Base-by-base conservation (phyloP, 768 basidiomycete species). In the Pleurotus cornucopiae region DNA sequence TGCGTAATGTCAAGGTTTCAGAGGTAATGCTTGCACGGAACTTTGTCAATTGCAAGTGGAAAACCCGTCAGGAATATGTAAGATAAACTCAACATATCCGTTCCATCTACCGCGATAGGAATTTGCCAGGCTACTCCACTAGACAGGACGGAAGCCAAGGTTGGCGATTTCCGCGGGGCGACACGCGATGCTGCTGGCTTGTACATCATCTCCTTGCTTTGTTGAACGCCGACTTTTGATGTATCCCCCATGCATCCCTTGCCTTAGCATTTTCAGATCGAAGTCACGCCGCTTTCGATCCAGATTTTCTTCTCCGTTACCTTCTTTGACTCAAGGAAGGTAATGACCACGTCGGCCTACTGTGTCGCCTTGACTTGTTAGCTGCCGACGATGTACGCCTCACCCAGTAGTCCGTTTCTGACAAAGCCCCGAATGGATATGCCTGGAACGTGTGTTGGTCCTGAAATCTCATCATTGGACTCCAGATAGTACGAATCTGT, bases 381-480 rank as follows among this genome's bases (percentile, higher is more conserved):
- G 51, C 39, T 53, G 23, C 51, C 51, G 51, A 53, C 39, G 18
- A 41, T 18, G 16, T 21, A 16, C 51, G 18, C 51, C 51, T 38
- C 51, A 40, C 25, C 14, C 34, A 53, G 14, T 37, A 40, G 14
- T 38, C 51, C 51, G 39, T 53, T 41, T 39, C 16, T 39, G 39
- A n/a, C 39, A 6, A 39, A 21, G 21, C 51, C 51, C 51, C 34
- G 38, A 40, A 40, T 40, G 51, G 51, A 13, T 23, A 25, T 16
- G 18, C 20, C 34, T 20, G 37, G 37, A 21, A 23, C 39, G 12
- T 53, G 39, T 16, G 30, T 9, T 41, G 51, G 13, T 12, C 51
- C n/a, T 37, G 41, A 53, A 41, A 18, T 53, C 20, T 25, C 16
- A 39, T 38, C 51, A 41, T 21, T 16, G 41, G 20, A 44, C 41